phyloP scores from a whole-genome alignment of 768 basidiomycete species.

The Lactarius sp. region DNA sequence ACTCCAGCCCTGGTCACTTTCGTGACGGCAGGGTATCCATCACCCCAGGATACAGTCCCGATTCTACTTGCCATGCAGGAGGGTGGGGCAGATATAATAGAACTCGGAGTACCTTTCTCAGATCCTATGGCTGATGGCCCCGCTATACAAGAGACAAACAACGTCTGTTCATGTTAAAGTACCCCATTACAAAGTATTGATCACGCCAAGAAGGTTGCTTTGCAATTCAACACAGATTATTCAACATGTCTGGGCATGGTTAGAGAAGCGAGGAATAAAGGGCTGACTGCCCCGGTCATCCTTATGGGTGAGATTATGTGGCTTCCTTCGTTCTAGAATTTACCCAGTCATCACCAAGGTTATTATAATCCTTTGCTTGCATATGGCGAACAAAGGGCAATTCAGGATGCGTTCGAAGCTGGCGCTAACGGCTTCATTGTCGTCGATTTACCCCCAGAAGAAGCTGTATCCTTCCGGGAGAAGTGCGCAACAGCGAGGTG shows the following conservation, averaged over 20 bases:
- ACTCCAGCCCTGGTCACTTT: constrained; percentile 74
- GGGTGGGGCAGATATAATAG: constrained; percentile 92
- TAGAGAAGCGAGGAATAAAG: constrained; percentile 72
- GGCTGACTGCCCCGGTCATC: constrained; percentile 81
- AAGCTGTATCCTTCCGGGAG: constrained; percentile 84
- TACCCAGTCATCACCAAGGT: constrained; percentile 44
- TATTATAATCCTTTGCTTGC: constrained; percentile 97
- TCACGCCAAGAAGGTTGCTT: constrained; percentile 56
- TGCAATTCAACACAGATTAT: constrained; percentile 79
- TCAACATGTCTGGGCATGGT: constrained; percentile 67
- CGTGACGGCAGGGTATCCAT: constrained; percentile 92
- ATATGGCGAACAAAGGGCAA: constrained; percentile 92
- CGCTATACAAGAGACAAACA: constrained; percentile 88
- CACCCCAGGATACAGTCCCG: constrained; percentile 71
- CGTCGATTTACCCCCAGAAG: constrained; percentile 97
- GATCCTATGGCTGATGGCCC: constrained; percentile 97
- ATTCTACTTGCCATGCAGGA: constrained; percentile 88
- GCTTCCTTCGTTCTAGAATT: background rate
- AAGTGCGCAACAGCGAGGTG: constrained; percentile 81
- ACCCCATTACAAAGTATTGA: constrained; percentile 1
- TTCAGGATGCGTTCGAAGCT: constrained; percentile 81
- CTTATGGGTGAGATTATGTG: constrained; percentile 69
- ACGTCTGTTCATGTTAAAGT: constrained; percentile 47
- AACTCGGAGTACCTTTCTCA: constrained; percentile 92
- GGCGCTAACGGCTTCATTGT: constrained; percentile 98